Percentiles rank a stretch among this genome's conserved stretches.
These are phyloP conservation scores for Kurtzmaniella cleridarum DNA, from an alignment of 805 yeast genomes.

Conservation along the genomic window DNA sequence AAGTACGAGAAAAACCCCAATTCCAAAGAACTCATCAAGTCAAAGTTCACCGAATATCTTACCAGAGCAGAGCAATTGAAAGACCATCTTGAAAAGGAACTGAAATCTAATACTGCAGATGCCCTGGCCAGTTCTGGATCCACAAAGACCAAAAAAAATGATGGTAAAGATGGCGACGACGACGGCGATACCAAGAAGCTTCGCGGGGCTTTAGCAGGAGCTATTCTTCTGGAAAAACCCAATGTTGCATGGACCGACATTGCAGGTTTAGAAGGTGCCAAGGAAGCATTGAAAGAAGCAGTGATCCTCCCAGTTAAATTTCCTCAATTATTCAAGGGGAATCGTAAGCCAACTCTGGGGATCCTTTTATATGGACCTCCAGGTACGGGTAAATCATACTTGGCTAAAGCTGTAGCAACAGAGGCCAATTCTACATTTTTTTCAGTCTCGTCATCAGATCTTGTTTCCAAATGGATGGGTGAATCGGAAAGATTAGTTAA, in stretches of 20 bases:
- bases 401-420: conserved; percentile 98
- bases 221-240: conserved; percentile 87
- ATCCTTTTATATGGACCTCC: conserved; percentile 97
- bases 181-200: conserved; percentile 84
- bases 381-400: conserved; percentile 95
- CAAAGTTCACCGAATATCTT: conserved; percentile 86
- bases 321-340: conserved; percentile 84
- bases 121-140: conserved; percentile 52
- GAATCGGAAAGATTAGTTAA: conserved; percentile 95
- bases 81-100: conserved; percentile 72
- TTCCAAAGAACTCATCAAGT: conserved; percentile 81
- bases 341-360: conserved; percentile 92
- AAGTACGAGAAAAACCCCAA: conserved; percentile 88
- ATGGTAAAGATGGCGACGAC: conserved; percentile 56
- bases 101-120: conserved; percentile 39
- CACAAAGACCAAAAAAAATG: conserved; percentile 48
- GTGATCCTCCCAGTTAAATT: conserved; percentile 96
- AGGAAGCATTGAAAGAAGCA: conserved; percentile 83
- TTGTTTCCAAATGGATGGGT: conserved; percentile 99
- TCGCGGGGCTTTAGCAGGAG: conserved; percentile 86
- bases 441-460: conserved; percentile 91
- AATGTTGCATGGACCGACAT: conserved; percentile 92
- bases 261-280: conserved; percentile 88
- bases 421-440: conserved; percentile 97
- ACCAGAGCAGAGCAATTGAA: conserved; percentile 92